Conservation (phyloP, 306 rosid species). For the Neltuma alba region DNA sequence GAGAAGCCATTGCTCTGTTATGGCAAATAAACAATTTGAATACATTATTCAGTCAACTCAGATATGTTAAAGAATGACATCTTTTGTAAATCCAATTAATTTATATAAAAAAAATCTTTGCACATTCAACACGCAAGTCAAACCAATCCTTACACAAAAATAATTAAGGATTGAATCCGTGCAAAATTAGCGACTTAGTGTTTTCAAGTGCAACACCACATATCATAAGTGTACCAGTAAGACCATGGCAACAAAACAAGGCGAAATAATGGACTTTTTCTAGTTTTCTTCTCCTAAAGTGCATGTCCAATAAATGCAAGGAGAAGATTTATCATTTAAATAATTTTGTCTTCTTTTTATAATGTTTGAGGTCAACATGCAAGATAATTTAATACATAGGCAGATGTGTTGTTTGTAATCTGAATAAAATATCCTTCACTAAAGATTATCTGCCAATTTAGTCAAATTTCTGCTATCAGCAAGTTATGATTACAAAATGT, state of each 20-base stretch:
- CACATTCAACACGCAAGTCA: not conserved
- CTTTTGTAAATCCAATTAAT: not conserved
- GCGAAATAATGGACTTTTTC: not conserved
- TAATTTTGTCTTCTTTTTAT: too few species aligned
- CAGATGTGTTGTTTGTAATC: not conserved
- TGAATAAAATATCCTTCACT: not conserved
- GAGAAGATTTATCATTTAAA: not conserved
- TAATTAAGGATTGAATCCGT: not conserved
- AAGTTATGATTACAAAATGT: not conserved
- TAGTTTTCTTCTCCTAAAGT: not conserved
- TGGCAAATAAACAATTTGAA: conserved; percentile 27
- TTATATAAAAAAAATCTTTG: not conserved
- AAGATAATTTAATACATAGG: not conserved
- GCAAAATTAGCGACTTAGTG: not conserved
- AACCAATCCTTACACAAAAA: not conserved
- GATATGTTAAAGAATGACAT: not conserved
- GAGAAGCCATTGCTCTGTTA: conserved; percentile 76
- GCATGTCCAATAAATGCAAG: not conserved
- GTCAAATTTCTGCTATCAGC: not conserved
- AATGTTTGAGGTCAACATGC: too few species aligned
- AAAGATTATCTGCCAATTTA: not conserved
- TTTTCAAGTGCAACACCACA: not conserved
- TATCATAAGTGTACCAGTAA: conserved; percentile 5
- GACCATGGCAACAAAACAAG: not conserved
- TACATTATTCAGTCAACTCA: conserved; percentile 1